Percentiles rank a stretch among this genome's conserved stretches.
Conservation (phyloP, 495 filamentous ascomycete genomes). For the Aspergillus funiculosus region DNA sequence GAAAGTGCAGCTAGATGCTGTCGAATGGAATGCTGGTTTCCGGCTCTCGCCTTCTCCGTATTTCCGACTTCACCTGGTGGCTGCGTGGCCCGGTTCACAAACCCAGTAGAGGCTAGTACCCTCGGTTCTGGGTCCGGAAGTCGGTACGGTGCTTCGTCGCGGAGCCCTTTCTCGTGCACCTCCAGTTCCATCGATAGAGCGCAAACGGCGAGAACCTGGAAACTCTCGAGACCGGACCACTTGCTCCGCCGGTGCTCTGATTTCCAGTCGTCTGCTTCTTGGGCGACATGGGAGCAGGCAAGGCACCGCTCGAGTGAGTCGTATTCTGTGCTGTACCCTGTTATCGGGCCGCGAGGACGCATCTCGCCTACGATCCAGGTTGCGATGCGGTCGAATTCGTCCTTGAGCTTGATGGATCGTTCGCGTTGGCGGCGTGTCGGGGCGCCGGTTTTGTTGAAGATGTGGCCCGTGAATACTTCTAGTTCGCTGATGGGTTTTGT, state of each 20-base stretch:
- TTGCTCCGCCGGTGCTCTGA: background rate
- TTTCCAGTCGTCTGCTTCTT: background rate
- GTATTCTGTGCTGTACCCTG: slow-evolving; percentile 1
- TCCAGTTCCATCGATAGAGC: slow-evolving; percentile 9
- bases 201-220: slow-evolving; percentile 7
- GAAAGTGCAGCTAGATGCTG: too few relatives aligned
- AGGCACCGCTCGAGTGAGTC: slow-evolving; percentile 17
- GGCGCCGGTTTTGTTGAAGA: slow-evolving; percentile 57
- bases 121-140: too few relatives aligned
- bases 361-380: slow-evolving; percentile 42
- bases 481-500: slow-evolving; percentile 56
- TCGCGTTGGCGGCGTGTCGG: slow-evolving; percentile 61
- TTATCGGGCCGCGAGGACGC: slow-evolving; percentile 9
- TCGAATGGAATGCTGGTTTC: too few relatives aligned
- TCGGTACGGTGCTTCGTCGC: too few relatives aligned
- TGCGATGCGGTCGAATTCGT: slow-evolving; percentile 51
- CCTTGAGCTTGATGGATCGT: slow-evolving; percentile 47
- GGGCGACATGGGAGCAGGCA: slow-evolving; percentile 15
- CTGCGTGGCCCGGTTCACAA: too few relatives aligned
- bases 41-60: too few relatives aligned
- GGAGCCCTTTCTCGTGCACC: background rate
- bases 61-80: too few relatives aligned
- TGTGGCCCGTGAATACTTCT: slow-evolving; percentile 70
- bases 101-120: too few relatives aligned
- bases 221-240: slow-evolving; percentile 1